Evolutionary conservation across 139 green algal genomes (phyloP), one percentile per base, ranked within the genome.

Genomic region (Chlorella ohadii): DNA sequence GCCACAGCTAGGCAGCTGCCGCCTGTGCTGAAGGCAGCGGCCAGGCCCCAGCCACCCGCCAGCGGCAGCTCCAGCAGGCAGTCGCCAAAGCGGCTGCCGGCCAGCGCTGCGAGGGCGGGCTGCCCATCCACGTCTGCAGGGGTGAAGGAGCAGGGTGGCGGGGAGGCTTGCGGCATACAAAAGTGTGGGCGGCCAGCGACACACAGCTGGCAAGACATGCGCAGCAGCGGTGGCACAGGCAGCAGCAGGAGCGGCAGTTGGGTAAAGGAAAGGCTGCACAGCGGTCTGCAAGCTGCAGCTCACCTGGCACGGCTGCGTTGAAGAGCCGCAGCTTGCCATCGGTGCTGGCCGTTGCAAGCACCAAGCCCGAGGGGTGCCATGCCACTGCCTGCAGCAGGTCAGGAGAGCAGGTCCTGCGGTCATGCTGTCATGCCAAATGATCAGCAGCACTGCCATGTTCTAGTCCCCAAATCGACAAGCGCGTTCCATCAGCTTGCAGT

Each of bases 281-380:
- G n/a, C n/a, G n/a, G n/a, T n/a, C n/a, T n/a, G n/a, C n/a, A 55
- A 11, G 44, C 7, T n/a, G 33, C 72, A n/a, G 17, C 73, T 12
- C 47, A 77, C 79, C 79, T 70, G 66, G 79, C 33, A 84, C 6
- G 17, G 68, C 27, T 15, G 66, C 67, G 63, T 84, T 78, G 44
- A 84, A 65, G 44, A 84, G 47, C 1, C 79, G 79, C 41, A 74
- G 67, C 41, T 44, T 33, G 28, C 56, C 25, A n/a, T 85, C 81
- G 34, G 81, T 56, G 38, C 47, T 34, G 25, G 47, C 70, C 7
- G 70, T 85, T 25, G 81, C 81, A 57, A 85, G 57, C 33, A 79
- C 17, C 0, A 33, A 7, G 28, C 70, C 56, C 0, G 33, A 34
- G 4, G 81, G 81, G n/a, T 85, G 81, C 70, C 68, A 85, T 4